Percentiles rank a stretch among this genome's conserved stretches.
Conservation (phyloP, 805 yeast genomes). For the Yarrowia bubula region DNA sequence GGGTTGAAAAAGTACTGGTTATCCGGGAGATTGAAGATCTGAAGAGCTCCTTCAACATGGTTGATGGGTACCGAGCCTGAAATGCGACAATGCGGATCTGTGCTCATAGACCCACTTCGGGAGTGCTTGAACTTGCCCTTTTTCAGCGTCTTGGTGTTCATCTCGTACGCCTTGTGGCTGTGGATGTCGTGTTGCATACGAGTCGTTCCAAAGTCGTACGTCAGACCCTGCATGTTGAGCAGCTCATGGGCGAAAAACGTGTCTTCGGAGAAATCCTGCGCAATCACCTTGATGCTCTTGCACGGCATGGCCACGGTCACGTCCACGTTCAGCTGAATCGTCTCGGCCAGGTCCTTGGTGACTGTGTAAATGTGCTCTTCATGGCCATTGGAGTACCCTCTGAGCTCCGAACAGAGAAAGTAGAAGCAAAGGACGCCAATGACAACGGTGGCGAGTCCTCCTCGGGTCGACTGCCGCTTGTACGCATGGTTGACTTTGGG, state of each 20-base stretch:
- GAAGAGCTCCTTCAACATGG: constrained; percentile 81
- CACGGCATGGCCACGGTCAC: constrained; percentile 84
- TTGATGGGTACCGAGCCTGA: constrained; percentile 58
- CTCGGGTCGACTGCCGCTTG: constrained; percentile 69
- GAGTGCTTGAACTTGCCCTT: background rate
- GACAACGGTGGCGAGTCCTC: constrained; percentile 68
- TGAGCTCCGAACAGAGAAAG: constrained; percentile 79
- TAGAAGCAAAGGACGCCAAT: constrained; percentile 62
- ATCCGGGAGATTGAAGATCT: constrained; percentile 56
- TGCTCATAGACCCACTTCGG: background rate
- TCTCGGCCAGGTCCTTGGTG: constrained; percentile 56
- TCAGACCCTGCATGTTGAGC: constrained; percentile 64
- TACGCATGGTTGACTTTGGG: constrained; percentile 72
- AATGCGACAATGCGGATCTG: constrained; percentile 31
- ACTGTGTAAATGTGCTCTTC: constrained; percentile 76
- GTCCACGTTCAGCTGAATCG: constrained; percentile 72
- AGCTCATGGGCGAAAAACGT: constrained; percentile 73
- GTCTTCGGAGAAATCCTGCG: constrained; percentile 75
- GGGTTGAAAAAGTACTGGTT: constrained; percentile 36
- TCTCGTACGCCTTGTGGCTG: constrained; percentile 19
- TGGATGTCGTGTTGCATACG: constrained; percentile 3
- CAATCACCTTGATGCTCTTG: constrained; percentile 67
- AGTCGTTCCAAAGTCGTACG: constrained; percentile 27
- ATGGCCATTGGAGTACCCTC: constrained; percentile 79
- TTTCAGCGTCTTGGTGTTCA: constrained; percentile 3